Evolutionary conservation across 2,329 filamentous ascomycete species (phyloP), one percentile per base, ranked within the genome.

Genomic region (Alternaria ethzedia): DNA sequence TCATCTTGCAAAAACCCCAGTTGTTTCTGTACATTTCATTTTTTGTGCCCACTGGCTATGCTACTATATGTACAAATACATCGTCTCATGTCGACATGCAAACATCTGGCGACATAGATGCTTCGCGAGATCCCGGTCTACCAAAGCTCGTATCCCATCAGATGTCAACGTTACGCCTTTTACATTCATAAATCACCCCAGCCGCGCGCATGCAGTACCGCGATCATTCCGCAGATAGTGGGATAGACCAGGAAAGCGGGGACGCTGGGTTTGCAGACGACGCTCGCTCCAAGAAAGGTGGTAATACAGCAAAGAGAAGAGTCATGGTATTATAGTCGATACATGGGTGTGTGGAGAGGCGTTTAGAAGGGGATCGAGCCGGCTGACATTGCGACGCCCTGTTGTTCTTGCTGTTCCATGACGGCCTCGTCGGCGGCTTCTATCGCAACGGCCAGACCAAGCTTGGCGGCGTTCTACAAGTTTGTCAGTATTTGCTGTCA

Each of bases 381-480:
- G 20, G 73, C 70, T 25, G 75, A 71, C 57, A 67, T 57, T 36
- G 67, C 70, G 47, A 66, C 70, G 46, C 70, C 75, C 21, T 67
- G 64, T 58, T 69, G 67, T 66, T 82, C 78, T 74, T 80, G 77
- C 63, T 80, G 77, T 68, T 79, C 77, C 77, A 81, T 81, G 56
- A 81, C 77, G 56, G 80, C 80, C 68, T 79, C 75, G 64, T 79
- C 78, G 32, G 78, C 77, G 44, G 78, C 77, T 69, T 82, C 80
- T 72, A 82, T 81, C 47, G 94, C 97, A 74, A 99, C 93, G 65
- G 93, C 94, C 69, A 99, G 87, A 72, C 96, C 96, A 74, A 98
- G 88, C 87, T 98, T 98, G 73, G 95, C 93, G 84, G 91, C 88
- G 90, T 96, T 93, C 96, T 99, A 69, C 25, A 13, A 13, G 13